phyloP scores from a whole-genome alignment of 2,329 filamentous ascomycete species.

The Cordyceps militaris region DNA sequence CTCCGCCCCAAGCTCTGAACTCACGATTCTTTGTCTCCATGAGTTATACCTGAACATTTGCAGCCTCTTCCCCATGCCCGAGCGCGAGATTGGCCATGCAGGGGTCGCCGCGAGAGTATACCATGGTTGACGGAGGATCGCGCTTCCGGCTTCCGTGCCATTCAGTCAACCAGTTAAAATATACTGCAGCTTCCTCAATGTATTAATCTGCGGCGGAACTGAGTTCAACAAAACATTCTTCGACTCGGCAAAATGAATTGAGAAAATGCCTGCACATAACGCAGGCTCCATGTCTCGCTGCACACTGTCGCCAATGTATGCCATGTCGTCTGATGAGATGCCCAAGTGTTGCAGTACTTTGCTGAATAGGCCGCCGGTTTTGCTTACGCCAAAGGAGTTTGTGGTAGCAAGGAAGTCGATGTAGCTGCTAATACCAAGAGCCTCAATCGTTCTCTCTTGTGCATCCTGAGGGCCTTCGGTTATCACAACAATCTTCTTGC shows the following conservation, averaged over 20 bases:
- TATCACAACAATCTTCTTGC: conserved; percentile 35
- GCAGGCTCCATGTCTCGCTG: not conserved
- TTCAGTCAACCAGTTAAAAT: too few species aligned
- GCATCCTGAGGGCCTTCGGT: conserved; percentile 42
- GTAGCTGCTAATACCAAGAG: conserved; percentile 1
- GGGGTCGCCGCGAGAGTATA: too few species aligned
- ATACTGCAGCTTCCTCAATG: not conserved
- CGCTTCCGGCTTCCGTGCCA: too few species aligned
- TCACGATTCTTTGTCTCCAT: too few species aligned
- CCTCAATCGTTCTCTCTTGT: conserved; percentile 34
- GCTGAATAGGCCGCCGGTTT: not conserved
- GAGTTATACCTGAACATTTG: too few species aligned
- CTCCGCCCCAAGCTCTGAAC: too few species aligned
- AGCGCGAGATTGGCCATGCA: too few species aligned
- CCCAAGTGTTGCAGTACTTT: not conserved
- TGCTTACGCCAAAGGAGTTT: not conserved
- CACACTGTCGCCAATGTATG: not conserved
- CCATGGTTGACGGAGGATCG: too few species aligned
- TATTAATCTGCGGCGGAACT: not conserved
- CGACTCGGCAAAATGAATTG: not conserved
- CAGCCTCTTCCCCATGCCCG: too few species aligned
- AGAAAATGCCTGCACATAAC: not conserved
- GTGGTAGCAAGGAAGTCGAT: not conserved
- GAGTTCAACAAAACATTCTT: not conserved
- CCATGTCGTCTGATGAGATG: not conserved